Percentiles rank a stretch among this genome's conserved stretches.
These are phyloP conservation scores for Russula vinacea DNA, from an alignment of 768 basidiomycete species.

Conservation along the genomic window DNA sequence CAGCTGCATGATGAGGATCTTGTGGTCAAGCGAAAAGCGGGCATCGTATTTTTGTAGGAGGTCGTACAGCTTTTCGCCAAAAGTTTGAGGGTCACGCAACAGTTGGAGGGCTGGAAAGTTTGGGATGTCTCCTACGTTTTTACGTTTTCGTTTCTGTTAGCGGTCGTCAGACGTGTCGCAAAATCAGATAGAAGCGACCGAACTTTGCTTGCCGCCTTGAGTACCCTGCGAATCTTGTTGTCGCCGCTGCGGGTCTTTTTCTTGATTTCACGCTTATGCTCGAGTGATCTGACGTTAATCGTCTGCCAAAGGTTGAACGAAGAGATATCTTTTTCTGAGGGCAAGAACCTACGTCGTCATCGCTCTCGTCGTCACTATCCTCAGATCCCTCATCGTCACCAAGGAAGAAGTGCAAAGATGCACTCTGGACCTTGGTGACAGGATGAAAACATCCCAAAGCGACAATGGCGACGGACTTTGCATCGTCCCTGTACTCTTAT, in stretches of 20 bases:
- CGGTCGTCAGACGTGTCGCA: constrained; percentile 14
- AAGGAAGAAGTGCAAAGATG: constrained; percentile 96
- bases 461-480: constrained; percentile 89
- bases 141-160: constrained; percentile 39
- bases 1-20: constrained; percentile 95
- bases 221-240: constrained; percentile 70
- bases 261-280: constrained; percentile 88
- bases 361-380: constrained; percentile 63
- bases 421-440: constrained; percentile 88
- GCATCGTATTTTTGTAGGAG: constrained; percentile 82
- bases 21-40: constrained; percentile 94
- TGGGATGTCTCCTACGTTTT: constrained; percentile 37
- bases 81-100: constrained; percentile 92
- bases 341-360: constrained; percentile 47
- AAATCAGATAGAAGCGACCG: constrained; percentile 10
- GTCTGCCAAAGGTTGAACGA: constrained; percentile 33
- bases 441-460: constrained; percentile 93
- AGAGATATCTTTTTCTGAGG: constrained; percentile 25
- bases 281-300: constrained; percentile 67
- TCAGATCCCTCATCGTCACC: constrained; percentile 75
- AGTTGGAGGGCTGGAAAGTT: constrained; percentile 94
- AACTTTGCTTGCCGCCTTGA: constrained; percentile 76
- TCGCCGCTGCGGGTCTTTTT: constrained; percentile 86
- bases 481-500: constrained; percentile 61
- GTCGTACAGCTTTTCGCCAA: constrained; percentile 91